Percentiles rank a stretch among this genome's conserved stretches.
These are phyloP conservation scores for Zhuliangozyma parablackwelliae DNA, from an alignment of 1,139 yeast genomes.

Conservation along the genomic window DNA sequence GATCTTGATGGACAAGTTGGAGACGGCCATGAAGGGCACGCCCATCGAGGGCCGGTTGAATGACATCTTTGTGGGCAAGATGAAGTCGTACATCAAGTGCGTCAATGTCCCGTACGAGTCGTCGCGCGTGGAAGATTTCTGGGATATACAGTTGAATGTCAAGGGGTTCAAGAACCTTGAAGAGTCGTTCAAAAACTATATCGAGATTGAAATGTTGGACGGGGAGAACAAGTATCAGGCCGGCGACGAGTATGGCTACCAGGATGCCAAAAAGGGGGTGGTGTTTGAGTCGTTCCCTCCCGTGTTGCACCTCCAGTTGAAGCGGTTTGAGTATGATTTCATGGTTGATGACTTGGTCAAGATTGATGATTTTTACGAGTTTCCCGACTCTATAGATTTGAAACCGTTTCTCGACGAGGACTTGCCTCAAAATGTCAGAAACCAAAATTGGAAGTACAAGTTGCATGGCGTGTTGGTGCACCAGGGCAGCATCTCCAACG, in stretches of 20 bases:
- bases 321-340: slow-evolving; percentile 92
- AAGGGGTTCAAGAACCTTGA: slow-evolving; percentile 70
- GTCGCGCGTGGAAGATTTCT: slow-evolving; percentile 86
- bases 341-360: slow-evolving; percentile 85
- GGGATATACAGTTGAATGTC: slow-evolving; percentile 97
- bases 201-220: slow-evolving; percentile 81
- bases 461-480: slow-evolving; percentile 94
- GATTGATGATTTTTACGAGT: slow-evolving; percentile 89
- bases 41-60: slow-evolving; percentile 74
- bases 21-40: slow-evolving; percentile 88
- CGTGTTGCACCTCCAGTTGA: slow-evolving; percentile 85
- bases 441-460: slow-evolving; percentile 70
- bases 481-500: slow-evolving; percentile 91
- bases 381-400: slow-evolving; percentile 78
- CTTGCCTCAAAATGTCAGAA: slow-evolving; percentile 33
- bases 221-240: slow-evolving; percentile 98
- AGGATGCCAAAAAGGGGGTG: slow-evolving; percentile 96
- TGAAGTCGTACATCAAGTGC: slow-evolving; percentile 93
- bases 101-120: slow-evolving; percentile 94
- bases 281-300: slow-evolving; percentile 89
- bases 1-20: slow-evolving; percentile 90
- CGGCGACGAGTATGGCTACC: slow-evolving; percentile 77
- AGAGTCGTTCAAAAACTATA: slow-evolving; percentile 79
- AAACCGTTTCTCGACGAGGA: slow-evolving; percentile 72
- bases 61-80: slow-evolving; percentile 89